A percentile compares a stretch with the other conserved stretches of the same genome.
phyloP scores from a whole-genome alignment of 2,329 filamentous ascomycete species.

The Cytospora piceae region DNA sequence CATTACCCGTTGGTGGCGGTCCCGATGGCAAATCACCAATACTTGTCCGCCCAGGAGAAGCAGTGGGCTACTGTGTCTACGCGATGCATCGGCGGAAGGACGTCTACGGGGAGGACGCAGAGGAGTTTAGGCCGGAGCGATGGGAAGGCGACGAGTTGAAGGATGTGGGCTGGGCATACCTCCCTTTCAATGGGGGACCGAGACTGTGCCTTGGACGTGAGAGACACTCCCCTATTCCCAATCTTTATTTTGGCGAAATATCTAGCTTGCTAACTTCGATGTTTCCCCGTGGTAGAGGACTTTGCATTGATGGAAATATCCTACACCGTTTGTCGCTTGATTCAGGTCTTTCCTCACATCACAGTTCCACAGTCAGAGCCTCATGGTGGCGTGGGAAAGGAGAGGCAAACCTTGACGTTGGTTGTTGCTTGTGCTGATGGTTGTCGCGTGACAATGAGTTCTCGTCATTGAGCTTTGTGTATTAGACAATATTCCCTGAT shows the following conservation, averaged over 20 bases:
- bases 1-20: conserved; percentile 44
- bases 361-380: conserved; percentile 30
- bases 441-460: conserved; percentile 5
- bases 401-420: conserved; percentile 34
- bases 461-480: not conserved
- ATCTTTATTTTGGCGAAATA: not conserved
- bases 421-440: conserved; percentile 26
- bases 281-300: conserved; percentile 32
- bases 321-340: conserved; percentile 30
- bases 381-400: conserved; percentile 31
- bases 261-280: not conserved
- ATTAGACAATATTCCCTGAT: no score
- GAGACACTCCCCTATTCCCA: not conserved
- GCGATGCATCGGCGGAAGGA: conserved; percentile 41
- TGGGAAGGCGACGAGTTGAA: conserved; percentile 40
- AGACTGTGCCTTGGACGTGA: conserved; percentile 40
- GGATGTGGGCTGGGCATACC: conserved; percentile 40
- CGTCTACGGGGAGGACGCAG: conserved; percentile 42
- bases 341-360: conserved; percentile 31
- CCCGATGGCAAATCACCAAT: conserved; percentile 39
- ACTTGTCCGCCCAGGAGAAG: conserved; percentile 37
- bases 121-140: conserved; percentile 43
- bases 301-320: conserved; percentile 37
- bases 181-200: conserved; percentile 44
- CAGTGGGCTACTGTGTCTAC: conserved; percentile 39